Conservation (phyloP, 306 rosid genomes). For the Amphicarpaea edgeworthii region DNA sequence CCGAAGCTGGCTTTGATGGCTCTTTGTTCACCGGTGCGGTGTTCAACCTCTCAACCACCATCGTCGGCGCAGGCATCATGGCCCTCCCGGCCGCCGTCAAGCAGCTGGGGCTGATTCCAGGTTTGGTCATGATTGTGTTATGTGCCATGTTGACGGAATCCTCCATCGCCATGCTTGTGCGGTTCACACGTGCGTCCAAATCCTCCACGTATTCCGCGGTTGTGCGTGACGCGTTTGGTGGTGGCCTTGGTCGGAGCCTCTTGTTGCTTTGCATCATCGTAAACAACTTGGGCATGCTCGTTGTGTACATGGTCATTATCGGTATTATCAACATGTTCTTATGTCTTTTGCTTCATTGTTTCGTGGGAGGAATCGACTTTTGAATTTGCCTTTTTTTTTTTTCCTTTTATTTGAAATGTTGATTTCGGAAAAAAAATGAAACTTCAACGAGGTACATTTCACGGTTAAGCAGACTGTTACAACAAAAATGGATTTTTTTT, state of each 20-base stretch:
- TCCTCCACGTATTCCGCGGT: constrained; percentile 61
- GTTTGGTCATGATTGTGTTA: not conserved
- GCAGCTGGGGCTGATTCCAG: not conserved
- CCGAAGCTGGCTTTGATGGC: not conserved
- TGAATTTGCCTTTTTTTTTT: not conserved
- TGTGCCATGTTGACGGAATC: constrained; percentile 50
- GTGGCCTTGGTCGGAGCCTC: constrained; percentile 58
- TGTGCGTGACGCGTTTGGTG: constrained; percentile 56
- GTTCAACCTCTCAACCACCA: constrained; percentile 10
- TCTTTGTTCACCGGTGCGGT: not conserved
- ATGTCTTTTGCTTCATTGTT: not conserved
- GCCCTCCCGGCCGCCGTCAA: not conserved
- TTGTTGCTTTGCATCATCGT: constrained; percentile 57
- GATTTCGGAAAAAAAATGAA: not conserved
- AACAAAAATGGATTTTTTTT: not conserved
- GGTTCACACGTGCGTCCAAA: constrained; percentile 70
- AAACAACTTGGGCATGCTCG: constrained; percentile 74
- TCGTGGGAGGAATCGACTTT: not conserved
- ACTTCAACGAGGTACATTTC: not conserved
- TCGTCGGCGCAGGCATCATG: not conserved
- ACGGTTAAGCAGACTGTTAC: not conserved
- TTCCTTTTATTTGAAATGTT: not conserved
- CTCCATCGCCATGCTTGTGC: constrained; percentile 62
- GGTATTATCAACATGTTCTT: not conserved
- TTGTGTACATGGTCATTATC: constrained; percentile 57